Evolutionary conservation across 352 stramenopile genomes (phyloP), one percentile per base, ranked within the genome.

Genomic region (Globisporangium nagaii): DNA sequence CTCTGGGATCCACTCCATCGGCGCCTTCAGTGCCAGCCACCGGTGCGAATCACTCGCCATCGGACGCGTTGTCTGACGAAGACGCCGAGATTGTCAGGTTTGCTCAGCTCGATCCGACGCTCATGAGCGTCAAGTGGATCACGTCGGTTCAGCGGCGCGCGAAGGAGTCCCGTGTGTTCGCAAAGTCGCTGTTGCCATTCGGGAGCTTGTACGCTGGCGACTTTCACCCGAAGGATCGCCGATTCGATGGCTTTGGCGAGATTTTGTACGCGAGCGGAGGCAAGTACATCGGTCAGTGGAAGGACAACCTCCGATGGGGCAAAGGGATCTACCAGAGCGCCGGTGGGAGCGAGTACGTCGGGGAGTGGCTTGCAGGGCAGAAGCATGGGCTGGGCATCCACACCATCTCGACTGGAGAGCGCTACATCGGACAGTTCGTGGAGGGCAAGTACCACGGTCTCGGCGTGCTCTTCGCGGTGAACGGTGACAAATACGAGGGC

Each of bases 401-500:
- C 13, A 88, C 73, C 7, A 67, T 83, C 22, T 52, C 71, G 1
- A 91, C 73, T 50, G 92, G 92, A 4, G 93, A 97, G 55, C 62
- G 66, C 10, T 98, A 96, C 58, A 60, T 87, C 35, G 92, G 93
- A 1, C 58, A 96, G 46, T 98, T 92, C 54, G 45, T 63, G 7
- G 46, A 84, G 10, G 91, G 90, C 19, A 83, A 86, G 35, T 75
- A 81, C 17, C 52, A 97, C 34, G 93, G 93, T 0, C 56, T 76
- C 2, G 90, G 90, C 4, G 66, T 77, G 0, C 56, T 90, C 20
- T 65, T 71, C 3, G 66, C 67, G 3, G 58, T 62, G 1, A 96
- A 93, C 39, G 91, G 92, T 12, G 90, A 97, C 62, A 66, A 59
- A 30, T 97, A 96, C 63, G 48, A 90, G 65, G 92, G 92, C 4